These are phyloP conservation scores for Nidularia sp. DNA, from an alignment of 768 basidiomycete species.

Conservation along the genomic window DNA sequence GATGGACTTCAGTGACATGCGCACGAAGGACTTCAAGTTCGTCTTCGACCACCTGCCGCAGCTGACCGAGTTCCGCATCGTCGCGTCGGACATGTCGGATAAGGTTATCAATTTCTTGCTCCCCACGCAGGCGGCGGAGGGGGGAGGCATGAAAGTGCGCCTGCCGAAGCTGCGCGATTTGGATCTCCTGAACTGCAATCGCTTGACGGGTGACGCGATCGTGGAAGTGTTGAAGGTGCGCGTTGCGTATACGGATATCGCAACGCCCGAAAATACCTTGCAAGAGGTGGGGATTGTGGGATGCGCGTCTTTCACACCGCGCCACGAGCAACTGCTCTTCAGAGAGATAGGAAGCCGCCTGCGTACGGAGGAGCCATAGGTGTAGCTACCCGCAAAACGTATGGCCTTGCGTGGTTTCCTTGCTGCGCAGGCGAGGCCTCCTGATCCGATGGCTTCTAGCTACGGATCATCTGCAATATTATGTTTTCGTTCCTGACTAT, in stretches of 20 bases:
- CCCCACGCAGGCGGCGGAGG: slow-evolving; percentile 23
- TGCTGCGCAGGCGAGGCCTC: too few relatives aligned
- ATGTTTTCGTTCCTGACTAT: too few relatives aligned
- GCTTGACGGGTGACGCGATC: slow-evolving; percentile 55
- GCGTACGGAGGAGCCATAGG: too few relatives aligned
- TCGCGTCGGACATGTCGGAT: slow-evolving; percentile 80
- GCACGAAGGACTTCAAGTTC: slow-evolving; percentile 76
- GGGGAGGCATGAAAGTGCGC: slow-evolving; percentile 24
- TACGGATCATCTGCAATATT: too few relatives aligned
- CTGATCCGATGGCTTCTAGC: too few relatives aligned
- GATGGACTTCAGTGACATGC: slow-evolving; percentile 83
- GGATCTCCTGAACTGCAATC: slow-evolving; percentile 58
- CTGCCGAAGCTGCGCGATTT: slow-evolving; percentile 52
- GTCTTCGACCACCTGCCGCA: slow-evolving; percentile 51
- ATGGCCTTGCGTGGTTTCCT: too few relatives aligned
- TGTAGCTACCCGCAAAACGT: too few relatives aligned
- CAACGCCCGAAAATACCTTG: slow-evolving; percentile 5
- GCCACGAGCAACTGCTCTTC: too few relatives aligned
- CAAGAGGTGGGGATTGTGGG: slow-evolving; percentile 30
- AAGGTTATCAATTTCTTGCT: slow-evolving; percentile 58
- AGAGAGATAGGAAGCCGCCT: too few relatives aligned
- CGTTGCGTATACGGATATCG: slow-evolving; percentile 26
- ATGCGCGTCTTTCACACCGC: slow-evolving; percentile 28
- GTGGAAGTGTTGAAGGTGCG: slow-evolving; percentile 49
- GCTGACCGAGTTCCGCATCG: slow-evolving; percentile 66